phyloP scores from a whole-genome alignment of 352 stramenopile genomes.

The Globisporangium polare region DNA sequence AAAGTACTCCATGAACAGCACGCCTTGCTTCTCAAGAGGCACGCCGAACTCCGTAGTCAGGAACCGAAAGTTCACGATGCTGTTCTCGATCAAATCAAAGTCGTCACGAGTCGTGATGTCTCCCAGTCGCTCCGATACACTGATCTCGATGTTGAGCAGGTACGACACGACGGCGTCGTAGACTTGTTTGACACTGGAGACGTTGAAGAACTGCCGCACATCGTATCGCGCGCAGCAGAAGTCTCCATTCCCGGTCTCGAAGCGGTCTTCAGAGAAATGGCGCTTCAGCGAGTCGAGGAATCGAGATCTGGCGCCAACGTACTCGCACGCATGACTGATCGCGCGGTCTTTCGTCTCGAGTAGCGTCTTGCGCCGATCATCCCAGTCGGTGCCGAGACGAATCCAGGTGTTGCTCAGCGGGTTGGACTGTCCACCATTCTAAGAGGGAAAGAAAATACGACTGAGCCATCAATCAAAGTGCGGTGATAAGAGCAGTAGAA shows the following conservation, averaged over 20 bases:
- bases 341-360: constrained; percentile 28
- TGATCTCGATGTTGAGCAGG: background rate
- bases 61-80: constrained; percentile 32
- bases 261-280: constrained; percentile 37
- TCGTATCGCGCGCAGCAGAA: constrained; percentile 45
- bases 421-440: constrained; percentile 10
- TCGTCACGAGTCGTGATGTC: constrained; percentile 2
- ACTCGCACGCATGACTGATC: constrained; percentile 27
- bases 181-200: background rate
- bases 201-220: constrained; percentile 14
- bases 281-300: constrained; percentile 30
- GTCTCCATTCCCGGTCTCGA: constrained; percentile 35
- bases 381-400: constrained; percentile 26
- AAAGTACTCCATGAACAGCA: background rate
- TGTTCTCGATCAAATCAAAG: constrained; percentile 15
- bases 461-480: no score
- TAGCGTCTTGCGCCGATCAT: constrained; percentile 26
- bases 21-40: background rate
- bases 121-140: constrained; percentile 5
- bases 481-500: no score
- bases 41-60: constrained; percentile 32
- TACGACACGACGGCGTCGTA: background rate
- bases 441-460: no score
- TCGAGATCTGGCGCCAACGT: constrained; percentile 15
- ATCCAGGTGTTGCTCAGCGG: constrained; percentile 35